These are phyloP conservation scores for Pterulicium gracile DNA, from an alignment of 1,284 basidiomycete genomes.

Conservation along the genomic window DNA sequence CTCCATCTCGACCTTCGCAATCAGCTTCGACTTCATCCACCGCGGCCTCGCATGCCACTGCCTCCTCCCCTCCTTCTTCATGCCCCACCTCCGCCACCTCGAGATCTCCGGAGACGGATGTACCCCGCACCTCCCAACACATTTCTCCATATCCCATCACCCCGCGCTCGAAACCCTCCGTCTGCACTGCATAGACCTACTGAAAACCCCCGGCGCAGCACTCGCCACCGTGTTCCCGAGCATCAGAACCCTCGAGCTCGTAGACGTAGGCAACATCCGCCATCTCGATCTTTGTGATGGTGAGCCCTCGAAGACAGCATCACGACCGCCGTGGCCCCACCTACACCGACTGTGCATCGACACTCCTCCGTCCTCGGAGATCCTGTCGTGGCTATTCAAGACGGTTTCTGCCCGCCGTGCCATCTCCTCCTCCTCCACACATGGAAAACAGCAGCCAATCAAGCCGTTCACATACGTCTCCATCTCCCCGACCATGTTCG, in stretches of 20 bases:
- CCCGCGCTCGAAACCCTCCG: constrained; percentile 5
- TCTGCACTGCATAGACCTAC: background rate
- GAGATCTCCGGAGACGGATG: constrained; percentile 11
- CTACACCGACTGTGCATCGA: background rate
- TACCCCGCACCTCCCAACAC: constrained; percentile 4
- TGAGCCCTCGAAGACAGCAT: background rate
- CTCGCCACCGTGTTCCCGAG: background rate
- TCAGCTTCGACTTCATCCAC: constrained; percentile 14
- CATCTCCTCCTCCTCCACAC: no score
- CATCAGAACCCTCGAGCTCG: constrained; percentile 4
- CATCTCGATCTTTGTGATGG: background rate
- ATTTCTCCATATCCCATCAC: background rate
- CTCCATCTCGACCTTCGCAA: constrained; percentile 8
- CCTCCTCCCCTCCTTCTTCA: constrained; percentile 9
- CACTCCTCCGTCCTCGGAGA: background rate
- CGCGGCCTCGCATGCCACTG: constrained; percentile 9
- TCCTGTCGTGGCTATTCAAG: background rate
- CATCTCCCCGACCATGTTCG: background rate
- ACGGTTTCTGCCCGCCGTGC: background rate
- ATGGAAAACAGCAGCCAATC: no score
- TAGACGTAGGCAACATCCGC: background rate
- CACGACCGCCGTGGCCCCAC: background rate
- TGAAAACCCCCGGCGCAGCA: background rate
- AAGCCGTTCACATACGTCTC: background rate
- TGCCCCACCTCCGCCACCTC: constrained; percentile 15